A percentile compares a stretch with the other conserved stretches of the same genome.
Conservation (phyloP, 177 flowering plant genomes). For the Vitis hybrid region DNA sequence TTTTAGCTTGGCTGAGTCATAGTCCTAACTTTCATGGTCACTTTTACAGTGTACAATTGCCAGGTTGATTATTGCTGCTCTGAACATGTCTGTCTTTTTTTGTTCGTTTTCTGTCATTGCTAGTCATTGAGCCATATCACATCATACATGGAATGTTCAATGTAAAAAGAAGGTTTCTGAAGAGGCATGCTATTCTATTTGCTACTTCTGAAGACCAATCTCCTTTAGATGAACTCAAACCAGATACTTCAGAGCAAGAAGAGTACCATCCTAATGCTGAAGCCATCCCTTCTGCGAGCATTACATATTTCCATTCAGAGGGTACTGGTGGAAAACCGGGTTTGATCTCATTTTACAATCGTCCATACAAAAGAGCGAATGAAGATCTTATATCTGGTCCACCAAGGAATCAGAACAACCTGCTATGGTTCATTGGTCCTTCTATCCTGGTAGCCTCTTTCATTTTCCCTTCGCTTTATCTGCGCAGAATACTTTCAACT, state of each 20-base stretch:
- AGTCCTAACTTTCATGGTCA: background rate
- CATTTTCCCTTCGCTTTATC: constrained; percentile 84
- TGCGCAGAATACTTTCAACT: constrained; percentile 76
- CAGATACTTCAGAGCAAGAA: constrained; percentile 39
- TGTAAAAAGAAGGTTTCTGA: constrained; percentile 22
- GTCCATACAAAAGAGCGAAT: constrained; percentile 30
- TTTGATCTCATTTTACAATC: constrained; percentile 68
- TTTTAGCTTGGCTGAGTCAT: background rate
- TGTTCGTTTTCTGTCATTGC: constrained; percentile 14
- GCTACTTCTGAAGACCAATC: constrained; percentile 46
- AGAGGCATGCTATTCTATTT: constrained; percentile 29
- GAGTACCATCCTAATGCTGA: constrained; percentile 24
- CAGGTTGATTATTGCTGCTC: background rate
- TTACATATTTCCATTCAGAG: constrained; percentile 22
- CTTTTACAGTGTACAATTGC: background rate
- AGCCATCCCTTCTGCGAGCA: constrained; percentile 23
- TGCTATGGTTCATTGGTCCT: constrained; percentile 79
- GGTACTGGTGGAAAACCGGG: constrained; percentile 76
- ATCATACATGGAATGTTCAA: constrained; percentile 20
- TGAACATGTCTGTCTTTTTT: background rate
- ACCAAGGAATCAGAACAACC: constrained; percentile 31
- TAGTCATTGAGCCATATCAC: constrained; percentile 32
- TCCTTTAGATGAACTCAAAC: constrained; percentile 27
- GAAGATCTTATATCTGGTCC: constrained; percentile 18
- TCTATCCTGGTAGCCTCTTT: constrained; percentile 85